Percentiles rank a stretch among this genome's conserved stretches.
Evolutionary conservation across 495 filamentous ascomycete genomes (phyloP).

Genomic region (Apiosordaria backusii): DNA sequence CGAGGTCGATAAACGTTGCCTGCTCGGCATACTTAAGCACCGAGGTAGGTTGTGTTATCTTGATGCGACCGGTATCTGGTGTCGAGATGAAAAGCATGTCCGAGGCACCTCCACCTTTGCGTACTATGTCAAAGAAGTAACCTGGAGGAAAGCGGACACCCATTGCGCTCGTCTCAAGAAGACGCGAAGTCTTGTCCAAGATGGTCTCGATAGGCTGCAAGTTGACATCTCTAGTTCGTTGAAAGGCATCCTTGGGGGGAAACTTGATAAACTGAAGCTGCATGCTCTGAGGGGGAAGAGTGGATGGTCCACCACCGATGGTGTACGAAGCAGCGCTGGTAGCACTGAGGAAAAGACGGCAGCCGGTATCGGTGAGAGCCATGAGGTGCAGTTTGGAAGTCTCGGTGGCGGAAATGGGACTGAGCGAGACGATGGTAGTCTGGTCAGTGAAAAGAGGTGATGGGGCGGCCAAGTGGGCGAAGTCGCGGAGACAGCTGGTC

Average conservation of each 20-base stretch:
- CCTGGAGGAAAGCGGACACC: conserved; percentile 77
- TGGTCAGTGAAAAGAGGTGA: conserved; percentile 63
- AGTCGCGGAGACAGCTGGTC: conserved; percentile 53
- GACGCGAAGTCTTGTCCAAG: conserved; percentile 42
- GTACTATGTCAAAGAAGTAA: conserved; percentile 80
- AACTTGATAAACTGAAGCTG: conserved; percentile 94
- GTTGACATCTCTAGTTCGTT: conserved; percentile 7
- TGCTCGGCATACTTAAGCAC: conserved; percentile 60
- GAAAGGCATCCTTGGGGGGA: conserved; percentile 54
- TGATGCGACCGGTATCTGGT: conserved; percentile 82
- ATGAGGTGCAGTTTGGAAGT: conserved; percentile 82
- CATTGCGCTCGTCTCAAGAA: conserved; percentile 52
- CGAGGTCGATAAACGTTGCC: conserved; percentile 68
- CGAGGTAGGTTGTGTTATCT: conserved; percentile 49
- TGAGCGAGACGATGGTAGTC: conserved; percentile 75
- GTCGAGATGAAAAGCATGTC: conserved; percentile 80
- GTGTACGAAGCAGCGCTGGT: conserved; percentile 73
- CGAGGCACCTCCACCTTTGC: conserved; percentile 41
- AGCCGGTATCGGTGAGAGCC: conserved; percentile 85
- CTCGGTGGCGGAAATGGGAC: conserved; percentile 74
- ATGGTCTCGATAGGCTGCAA: conserved; percentile 24
- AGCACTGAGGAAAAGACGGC: conserved; percentile 86
- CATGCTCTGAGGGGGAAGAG: conserved; percentile 84
- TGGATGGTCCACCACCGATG: conserved; percentile 49
- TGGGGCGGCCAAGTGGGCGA: conserved; percentile 72